Percentiles rank a stretch among this genome's conserved stretches.
phyloP scores from a whole-genome alignment of 345 rosid genomes.

The Aquilaria sinensis region DNA sequence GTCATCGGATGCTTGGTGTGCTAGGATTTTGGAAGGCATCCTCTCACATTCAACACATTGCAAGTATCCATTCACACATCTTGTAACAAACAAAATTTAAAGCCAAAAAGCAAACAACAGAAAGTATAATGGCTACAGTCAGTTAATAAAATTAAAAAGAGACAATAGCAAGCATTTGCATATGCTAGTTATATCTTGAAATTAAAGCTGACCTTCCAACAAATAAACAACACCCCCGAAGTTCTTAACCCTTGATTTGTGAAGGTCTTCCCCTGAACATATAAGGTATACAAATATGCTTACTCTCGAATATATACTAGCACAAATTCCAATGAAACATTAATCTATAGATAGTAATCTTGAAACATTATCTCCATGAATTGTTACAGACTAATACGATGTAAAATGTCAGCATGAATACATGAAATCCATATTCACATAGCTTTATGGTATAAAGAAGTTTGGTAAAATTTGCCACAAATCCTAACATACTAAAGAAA shows the following conservation, averaged over 20 bases:
- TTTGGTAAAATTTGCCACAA: slow-evolving; percentile 54
- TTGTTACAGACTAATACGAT: slow-evolving; percentile 73
- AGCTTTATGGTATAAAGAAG: slow-evolving; percentile 66
- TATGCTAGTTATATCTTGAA: not conserved
- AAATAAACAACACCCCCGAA: slow-evolving; percentile 71
- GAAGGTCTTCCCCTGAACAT: slow-evolving; percentile 91
- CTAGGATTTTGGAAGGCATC: slow-evolving; percentile 80
- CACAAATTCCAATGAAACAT: slow-evolving; percentile 60
- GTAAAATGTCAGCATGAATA: slow-evolving; percentile 85
- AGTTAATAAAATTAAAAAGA: too few relatives aligned
- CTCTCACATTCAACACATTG: slow-evolving; percentile 77
- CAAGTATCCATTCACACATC: slow-evolving; percentile 74
- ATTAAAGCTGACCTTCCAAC: slow-evolving; percentile 51
- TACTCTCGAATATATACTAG: slow-evolving; percentile 46
- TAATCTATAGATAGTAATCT: slow-evolving; percentile 52
- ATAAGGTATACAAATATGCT: slow-evolving; percentile 62
- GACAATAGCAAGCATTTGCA: too few relatives aligned
- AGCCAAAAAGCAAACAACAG: not conserved
- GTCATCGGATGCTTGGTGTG: slow-evolving; percentile 87
- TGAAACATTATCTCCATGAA: slow-evolving; percentile 38
- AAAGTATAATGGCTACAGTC: not conserved
- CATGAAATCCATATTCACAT: slow-evolving; percentile 78
- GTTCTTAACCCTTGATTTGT: slow-evolving; percentile 68
- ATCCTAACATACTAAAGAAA: slow-evolving; percentile 29
- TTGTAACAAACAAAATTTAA: slow-evolving; percentile 19